phyloP scores from a whole-genome alignment of 495 filamentous ascomycete genomes.

The Hypomontagnella submonticulosa region DNA sequence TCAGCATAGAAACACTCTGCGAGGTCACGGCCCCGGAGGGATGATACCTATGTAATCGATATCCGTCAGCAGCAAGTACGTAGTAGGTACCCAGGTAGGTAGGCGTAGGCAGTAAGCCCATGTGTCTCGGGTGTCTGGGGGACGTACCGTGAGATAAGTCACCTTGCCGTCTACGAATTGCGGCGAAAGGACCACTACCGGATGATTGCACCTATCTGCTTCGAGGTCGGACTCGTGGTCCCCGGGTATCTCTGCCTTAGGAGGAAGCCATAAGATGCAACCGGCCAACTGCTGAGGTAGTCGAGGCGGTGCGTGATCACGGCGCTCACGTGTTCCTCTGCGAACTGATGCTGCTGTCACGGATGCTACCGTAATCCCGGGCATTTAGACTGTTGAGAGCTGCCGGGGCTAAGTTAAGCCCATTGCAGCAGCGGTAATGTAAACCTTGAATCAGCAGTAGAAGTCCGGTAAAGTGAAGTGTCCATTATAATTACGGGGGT shows the following conservation, averaged over 20 bases:
- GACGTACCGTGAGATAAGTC: slow-evolving; percentile 40
- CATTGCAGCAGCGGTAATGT: not conserved
- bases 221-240: slow-evolving; percentile 33
- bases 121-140: not conserved
- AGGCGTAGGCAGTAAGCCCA: not conserved
- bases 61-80: not conserved
- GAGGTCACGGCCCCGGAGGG: slow-evolving; percentile 43
- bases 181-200: slow-evolving; percentile 44
- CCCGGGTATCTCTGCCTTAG: slow-evolving; percentile 19
- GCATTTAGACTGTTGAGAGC: slow-evolving; percentile 12
- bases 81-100: not conserved
- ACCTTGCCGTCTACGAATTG: slow-evolving; percentile 29
- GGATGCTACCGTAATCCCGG: slow-evolving; percentile 30
- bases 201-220: slow-evolving; percentile 43
- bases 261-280: slow-evolving; percentile 46
- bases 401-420: not conserved
- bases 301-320: not conserved
- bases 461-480: slow-evolving; percentile 1
- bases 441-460: slow-evolving; percentile 12
- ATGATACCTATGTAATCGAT: slow-evolving; percentile 43
- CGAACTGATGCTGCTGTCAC: slow-evolving; percentile 24
- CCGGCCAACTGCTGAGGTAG: slow-evolving; percentile 30
- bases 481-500: not conserved
- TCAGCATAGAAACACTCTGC: slow-evolving; percentile 25
- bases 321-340: slow-evolving; percentile 19